phyloP scores from a whole-genome alignment of 129 eudicot genomes.

The Tagetes patula region DNA sequence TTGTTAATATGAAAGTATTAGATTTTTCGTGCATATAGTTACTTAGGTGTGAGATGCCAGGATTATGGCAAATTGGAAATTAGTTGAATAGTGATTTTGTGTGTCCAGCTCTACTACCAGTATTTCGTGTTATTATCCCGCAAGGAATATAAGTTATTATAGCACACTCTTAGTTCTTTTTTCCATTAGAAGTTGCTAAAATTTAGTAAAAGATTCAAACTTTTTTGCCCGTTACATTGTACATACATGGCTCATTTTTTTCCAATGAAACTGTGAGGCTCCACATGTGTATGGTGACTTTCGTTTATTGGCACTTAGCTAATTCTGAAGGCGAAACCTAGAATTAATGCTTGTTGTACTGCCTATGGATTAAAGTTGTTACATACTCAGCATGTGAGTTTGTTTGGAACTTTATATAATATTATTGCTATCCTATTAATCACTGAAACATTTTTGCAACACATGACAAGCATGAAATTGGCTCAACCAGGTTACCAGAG shows the following conservation, averaged over 20 bases:
- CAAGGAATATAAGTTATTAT: slow-evolving; percentile 15
- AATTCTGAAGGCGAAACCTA: slow-evolving; percentile 3
- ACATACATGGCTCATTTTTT: slow-evolving; percentile 2
- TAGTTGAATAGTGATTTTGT: neutral
- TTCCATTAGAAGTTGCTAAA: slow-evolving; percentile 12
- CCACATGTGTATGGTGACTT: neutral
- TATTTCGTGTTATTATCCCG: neutral
- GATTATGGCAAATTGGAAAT: neutral
- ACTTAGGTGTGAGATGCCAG: neutral
- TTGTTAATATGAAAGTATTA: slow-evolving; percentile 6
- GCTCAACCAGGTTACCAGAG: slow-evolving; percentile 12
- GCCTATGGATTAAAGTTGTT: neutral
- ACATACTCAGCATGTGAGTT: slow-evolving; percentile 12
- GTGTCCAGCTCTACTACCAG: neutral
- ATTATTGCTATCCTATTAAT: neutral
- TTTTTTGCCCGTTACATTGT: slow-evolving; percentile 6
- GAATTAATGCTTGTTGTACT: slow-evolving; percentile 1
- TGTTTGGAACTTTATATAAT: slow-evolving; percentile 9
- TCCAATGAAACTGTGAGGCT: slow-evolving; percentile 16
- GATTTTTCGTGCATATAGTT: slow-evolving; percentile 7
- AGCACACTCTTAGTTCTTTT: neutral
- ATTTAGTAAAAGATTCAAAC: slow-evolving; percentile 19
- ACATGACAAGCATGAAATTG: slow-evolving; percentile 10
- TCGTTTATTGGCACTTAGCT: slow-evolving; percentile 16
- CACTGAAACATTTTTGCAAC: slow-evolving; percentile 13